Percentiles rank a stretch among this genome's conserved stretches.
Conservation (phyloP, 73 alveolate genomes). For the Uronychia setigera region DNA sequence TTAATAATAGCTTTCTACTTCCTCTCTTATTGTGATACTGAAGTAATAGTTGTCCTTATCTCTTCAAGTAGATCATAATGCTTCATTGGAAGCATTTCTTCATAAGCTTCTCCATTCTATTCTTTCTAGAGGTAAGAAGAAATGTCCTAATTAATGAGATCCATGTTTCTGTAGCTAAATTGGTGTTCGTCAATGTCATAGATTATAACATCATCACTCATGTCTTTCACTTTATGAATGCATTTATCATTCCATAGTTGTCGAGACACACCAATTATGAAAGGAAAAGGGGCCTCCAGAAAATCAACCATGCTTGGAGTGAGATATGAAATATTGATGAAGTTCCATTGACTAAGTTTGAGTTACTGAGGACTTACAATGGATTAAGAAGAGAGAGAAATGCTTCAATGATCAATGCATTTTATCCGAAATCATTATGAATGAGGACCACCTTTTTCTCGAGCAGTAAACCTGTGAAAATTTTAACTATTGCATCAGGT, state of each 20-base stretch:
- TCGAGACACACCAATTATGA: neutral
- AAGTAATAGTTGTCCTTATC: too few relatives aligned
- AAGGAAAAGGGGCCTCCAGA: neutral
- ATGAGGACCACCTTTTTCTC: neutral
- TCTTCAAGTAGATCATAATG: too few relatives aligned
- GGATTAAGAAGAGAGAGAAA: neutral
- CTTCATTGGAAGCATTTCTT: too few relatives aligned
- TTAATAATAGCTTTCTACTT: too few relatives aligned
- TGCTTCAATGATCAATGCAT: neutral
- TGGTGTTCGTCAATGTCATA: neutral
- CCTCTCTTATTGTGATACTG: too few relatives aligned
- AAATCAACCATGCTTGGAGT: neutral
- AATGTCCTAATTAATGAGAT: too few relatives aligned
- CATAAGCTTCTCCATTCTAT: too few relatives aligned
- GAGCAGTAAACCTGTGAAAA: neutral
- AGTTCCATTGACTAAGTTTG: neutral
- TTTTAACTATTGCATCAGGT: too few relatives aligned
- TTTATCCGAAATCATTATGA: neutral
- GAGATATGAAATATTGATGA: neutral
- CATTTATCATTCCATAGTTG: neutral
- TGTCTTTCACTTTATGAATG: neutral
- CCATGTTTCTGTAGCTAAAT: too few relatives aligned
- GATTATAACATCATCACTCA: neutral
- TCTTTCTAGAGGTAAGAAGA: too few relatives aligned
- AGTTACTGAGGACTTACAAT: neutral